A percentile compares a stretch with the other conserved stretches of the same genome.
Conservation (phyloP, 164 flowering plant genomes). For the Nymphaea thermarum region DNA sequence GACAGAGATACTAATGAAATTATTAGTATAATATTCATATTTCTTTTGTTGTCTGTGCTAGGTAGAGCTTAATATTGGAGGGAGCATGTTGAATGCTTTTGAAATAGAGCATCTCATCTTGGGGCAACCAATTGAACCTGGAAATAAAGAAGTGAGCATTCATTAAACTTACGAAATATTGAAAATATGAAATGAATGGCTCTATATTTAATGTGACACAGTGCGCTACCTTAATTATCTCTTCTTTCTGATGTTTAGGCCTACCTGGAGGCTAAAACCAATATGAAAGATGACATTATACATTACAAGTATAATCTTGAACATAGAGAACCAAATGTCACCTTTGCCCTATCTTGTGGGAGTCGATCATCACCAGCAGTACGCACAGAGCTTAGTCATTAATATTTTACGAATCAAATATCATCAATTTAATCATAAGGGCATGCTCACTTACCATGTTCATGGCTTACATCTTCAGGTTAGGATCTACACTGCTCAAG, state of each 20-base stretch:
- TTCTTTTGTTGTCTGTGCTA: constrained; percentile 12
- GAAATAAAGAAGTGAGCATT: background rate
- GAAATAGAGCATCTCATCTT: constrained; percentile 74
- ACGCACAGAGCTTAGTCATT: constrained; percentile 9
- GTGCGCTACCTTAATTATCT: background rate
- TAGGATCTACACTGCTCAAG: constrained; percentile 66
- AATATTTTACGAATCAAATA: too few relatives aligned
- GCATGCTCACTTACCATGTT: background rate
- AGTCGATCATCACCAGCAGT: constrained; percentile 91
- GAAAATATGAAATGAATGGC: background rate
- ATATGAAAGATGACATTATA: constrained; percentile 30
- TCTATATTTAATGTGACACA: too few relatives aligned
- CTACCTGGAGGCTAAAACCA: constrained; percentile 21
- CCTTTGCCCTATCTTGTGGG: constrained; percentile 77
- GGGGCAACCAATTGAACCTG: constrained; percentile 26
- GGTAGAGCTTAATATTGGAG: constrained; percentile 81
- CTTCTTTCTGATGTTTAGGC: constrained; percentile 10
- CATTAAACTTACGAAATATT: too few relatives aligned
- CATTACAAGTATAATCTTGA: constrained; percentile 53
- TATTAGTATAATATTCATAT: too few relatives aligned
- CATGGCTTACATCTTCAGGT: constrained; percentile 27
- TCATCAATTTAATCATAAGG: background rate
- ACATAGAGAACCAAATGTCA: constrained; percentile 53
- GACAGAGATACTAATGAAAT: background rate
- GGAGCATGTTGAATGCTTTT: constrained; percentile 58